Percentiles rank a stretch among this genome's conserved stretches.
These are phyloP conservation scores for Ogataea angusta DNA, from an alignment of 805 yeast species.

Conservation along the genomic window DNA sequence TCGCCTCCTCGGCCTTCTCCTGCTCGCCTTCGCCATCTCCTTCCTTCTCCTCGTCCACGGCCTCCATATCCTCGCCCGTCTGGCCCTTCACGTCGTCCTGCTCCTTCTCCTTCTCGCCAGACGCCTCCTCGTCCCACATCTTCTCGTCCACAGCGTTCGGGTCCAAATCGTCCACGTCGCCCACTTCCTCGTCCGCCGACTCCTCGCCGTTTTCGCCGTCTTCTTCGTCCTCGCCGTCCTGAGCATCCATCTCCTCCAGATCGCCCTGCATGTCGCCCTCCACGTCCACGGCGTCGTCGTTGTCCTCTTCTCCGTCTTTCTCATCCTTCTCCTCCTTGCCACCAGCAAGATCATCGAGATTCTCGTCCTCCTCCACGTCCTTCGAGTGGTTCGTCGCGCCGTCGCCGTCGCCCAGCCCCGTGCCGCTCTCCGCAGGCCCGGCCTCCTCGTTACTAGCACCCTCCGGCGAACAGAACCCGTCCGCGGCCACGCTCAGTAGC, in stretches of 20 bases:
- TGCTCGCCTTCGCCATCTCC: conserved; percentile 34
- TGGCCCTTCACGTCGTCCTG: conserved; percentile 66
- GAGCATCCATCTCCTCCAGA: conserved; percentile 72
- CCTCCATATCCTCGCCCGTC: conserved; percentile 49
- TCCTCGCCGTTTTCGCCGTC: conserved; percentile 47
- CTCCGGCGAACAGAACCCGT: conserved; percentile 93
- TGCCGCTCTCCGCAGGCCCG: conserved; percentile 73
- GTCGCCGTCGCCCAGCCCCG: conserved; percentile 82
- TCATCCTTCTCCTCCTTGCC: conserved; percentile 53
- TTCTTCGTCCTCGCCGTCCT: conserved; percentile 51
- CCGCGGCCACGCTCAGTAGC: conserved; percentile 59
- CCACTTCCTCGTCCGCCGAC: conserved; percentile 81
- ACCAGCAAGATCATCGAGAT: conserved; percentile 71
- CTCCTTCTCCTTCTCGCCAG: conserved; percentile 75
- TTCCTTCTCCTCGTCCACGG: conserved; percentile 37
- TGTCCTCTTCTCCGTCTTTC: conserved; percentile 61
- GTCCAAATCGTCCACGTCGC: conserved; percentile 84
- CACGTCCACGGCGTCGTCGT: conserved; percentile 88
- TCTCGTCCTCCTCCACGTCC: conserved; percentile 90
- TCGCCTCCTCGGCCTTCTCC: conserved; percentile 37
- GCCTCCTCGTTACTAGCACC: conserved; percentile 63
- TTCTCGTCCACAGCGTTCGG: conserved; percentile 95
- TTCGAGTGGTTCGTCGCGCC: conserved; percentile 81
- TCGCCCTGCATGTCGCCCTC: conserved; percentile 98
- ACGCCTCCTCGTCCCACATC: conserved; percentile 95